Evolutionary conservation across 805 yeast genomes (phyloP), one percentile per base, ranked within the genome.

Genomic region (Zygotorulaspora danielsina): DNA sequence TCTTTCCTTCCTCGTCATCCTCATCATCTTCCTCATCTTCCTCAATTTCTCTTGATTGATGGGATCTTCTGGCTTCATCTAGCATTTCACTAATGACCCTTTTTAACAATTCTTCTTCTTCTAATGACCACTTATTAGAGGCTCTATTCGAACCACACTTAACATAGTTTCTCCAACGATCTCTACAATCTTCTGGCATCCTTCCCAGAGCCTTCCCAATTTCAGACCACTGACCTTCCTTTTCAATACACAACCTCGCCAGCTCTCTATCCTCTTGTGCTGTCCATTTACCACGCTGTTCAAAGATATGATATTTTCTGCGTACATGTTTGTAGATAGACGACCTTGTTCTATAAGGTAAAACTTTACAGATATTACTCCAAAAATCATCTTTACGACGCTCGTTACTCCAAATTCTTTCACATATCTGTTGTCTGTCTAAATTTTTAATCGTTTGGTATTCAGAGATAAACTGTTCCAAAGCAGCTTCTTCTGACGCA

Each of bases 121-220:
- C 78, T 1, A 61, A 56, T 0, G 81, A 67, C 97, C 97, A 89
- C 57, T 83, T 85, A 59, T 84, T 84, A 35, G 76, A 73, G 6
- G 79, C 77, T 48, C 97, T 71, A 39, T 76, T 76, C 12, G 70
- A 70, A 17, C 97, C 97, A 67, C 97, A 90, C 61, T 89, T 89
- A 46, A 89, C 84, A 58, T 89, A 90, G 59, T 90, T 90, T 62
- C 97, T 73, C 95, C 95, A 90, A 52, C 97, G 72, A 61, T 90
- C 97, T 51, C 97, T 74, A 62, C 97, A 89, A 64, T 90, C 97
- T 57, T 90, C 97, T 0, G 97, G 97, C 97, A 90, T 90, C 54
- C 97, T 71, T 10, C 84, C 86, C 76, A 90, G 70, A 6, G 69
- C 67, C 38, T 73, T 73, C 6, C 97, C 97, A 44, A 90, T 84